Base-by-base conservation (phyloP, 805 yeast genomes). In the Ogataea kodamae region DNA sequence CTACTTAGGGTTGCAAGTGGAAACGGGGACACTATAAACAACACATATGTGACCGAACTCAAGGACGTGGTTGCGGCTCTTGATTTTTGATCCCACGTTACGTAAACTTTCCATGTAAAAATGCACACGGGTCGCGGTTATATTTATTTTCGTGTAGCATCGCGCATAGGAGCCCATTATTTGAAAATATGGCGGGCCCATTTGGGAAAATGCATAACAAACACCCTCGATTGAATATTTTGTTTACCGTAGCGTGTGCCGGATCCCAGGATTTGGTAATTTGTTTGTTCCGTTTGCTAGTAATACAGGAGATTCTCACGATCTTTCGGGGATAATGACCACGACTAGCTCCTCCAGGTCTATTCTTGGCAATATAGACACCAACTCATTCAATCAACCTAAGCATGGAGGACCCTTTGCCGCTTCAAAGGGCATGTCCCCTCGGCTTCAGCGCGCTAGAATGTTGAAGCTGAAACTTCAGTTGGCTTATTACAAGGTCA, bases 1-100 rank as follows among this genome's bases (percentile, higher is more conserved):
- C 67, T 92, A 9, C 64, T 90, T 35, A 73, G 74, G 42, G 87
- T 92, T 11, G 97, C 89, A 1, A 68, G 85, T 25, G 98, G 98
- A 0, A 57, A 67, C 21, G 95, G 94, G 2, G 76, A 76, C 29
- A 57, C 66, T 12, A 83, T 92, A 38, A 64, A 73, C 27, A 80
- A 80, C 47, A 64, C 74, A 28, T 64, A 70, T 30, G 62, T 71
- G 9, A 81, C 95, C 21, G 64, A 70, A 13, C 61, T 90, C 48
- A 61, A 70, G 12, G 70, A 76, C 12, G 83, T 89, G 63, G 85
- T 81, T 6, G 61, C 62, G 31, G 52, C 61, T 13, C 64, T 85
- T 49, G 71, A 75, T 31, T 65, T 82, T 43, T 54, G 17, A 35
- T 10, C 17, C 21, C 9, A 6, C 9, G 6, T 15, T 11, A 18